A percentile compares a stretch with the other conserved stretches of the same genome.
Evolutionary conservation across 164 flowering plant genomes (phyloP).

Genomic region (Hamamelis virginiana): DNA sequence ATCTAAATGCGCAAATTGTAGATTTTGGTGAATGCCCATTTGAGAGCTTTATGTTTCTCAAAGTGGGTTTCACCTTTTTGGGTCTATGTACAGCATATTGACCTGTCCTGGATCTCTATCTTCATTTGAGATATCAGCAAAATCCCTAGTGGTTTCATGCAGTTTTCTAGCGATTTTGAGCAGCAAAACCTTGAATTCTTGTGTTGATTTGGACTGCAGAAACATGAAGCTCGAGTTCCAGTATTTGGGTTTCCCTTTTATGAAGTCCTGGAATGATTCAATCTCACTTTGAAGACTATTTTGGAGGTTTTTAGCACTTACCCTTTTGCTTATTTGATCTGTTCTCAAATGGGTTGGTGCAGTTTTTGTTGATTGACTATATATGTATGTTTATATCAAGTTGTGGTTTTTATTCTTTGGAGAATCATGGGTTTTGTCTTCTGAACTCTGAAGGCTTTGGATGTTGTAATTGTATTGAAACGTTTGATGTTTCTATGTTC

Average conservation of each 20-base stretch:
- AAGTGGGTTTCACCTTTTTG: not conserved
- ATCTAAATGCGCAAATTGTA: not conserved
- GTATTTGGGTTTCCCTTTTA: not conserved
- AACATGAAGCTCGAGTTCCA: slow-evolving; percentile 1
- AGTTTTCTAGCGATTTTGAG: not conserved
- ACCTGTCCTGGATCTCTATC: not conserved
- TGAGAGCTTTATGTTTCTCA: not conserved
- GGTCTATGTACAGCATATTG: too few species aligned
- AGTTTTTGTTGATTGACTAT: slow-evolving; percentile 5
- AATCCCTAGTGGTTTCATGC: not conserved
- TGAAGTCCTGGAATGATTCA: slow-evolving; percentile 12
- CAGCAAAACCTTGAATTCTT: too few species aligned
- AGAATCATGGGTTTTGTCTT: not conserved
- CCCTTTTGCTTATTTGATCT: slow-evolving; percentile 13
- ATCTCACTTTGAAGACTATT: not conserved
- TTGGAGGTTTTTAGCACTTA: slow-evolving; percentile 16
- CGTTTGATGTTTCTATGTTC: slow-evolving; percentile 12
- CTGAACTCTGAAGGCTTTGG: not conserved
- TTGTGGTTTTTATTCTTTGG: not conserved
- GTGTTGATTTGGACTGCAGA: not conserved
- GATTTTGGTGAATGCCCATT: slow-evolving; percentile 3
- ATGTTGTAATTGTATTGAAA: not conserved
- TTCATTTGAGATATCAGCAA: not conserved
- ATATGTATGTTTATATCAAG: not conserved
- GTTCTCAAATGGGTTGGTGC: slow-evolving; percentile 14